phyloP scores from a whole-genome alignment of 140 eudicot species.

The Flaveria floridana region DNA sequence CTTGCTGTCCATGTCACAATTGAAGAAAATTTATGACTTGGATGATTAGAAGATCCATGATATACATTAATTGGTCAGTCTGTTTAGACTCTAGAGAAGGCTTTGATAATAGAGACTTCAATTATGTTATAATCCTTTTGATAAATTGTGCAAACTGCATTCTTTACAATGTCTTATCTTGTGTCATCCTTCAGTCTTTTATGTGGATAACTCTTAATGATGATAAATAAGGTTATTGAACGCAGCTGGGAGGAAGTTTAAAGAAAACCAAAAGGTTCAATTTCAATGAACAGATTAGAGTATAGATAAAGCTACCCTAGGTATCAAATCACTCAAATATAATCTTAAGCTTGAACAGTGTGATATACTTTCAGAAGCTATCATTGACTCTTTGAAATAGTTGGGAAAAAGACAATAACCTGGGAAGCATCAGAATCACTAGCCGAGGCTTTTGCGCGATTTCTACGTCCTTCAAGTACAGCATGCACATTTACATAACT shows the following conservation, averaged over 20 bases:
- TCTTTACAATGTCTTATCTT: background rate
- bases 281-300: background rate
- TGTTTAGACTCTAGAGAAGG: background rate
- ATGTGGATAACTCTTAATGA: background rate
- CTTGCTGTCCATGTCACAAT: background rate
- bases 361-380: conserved; percentile 1
- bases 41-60: background rate
- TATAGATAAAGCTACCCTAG: background rate
- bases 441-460: conserved; percentile 83
- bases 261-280: conserved; percentile 5
- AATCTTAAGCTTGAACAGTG: conserved; percentile 4
- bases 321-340: background rate
- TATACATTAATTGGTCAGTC: background rate
- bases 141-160: background rate
- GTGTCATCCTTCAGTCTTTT: conserved; percentile 7
- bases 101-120: background rate
- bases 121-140: background rate
- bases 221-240: background rate
- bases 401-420: conserved; percentile 39
- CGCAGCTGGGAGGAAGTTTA: background rate
- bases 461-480: conserved; percentile 84
- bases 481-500: conserved; percentile 97
- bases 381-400: conserved; percentile 7
- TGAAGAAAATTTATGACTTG: background rate
- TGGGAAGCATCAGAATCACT: conserved; percentile 77